A percentile compares a stretch with the other conserved stretches of the same genome.
Evolutionary conservation across 805 yeast genomes (phyloP).

Genomic region (Maudiozyma saulgeensis): DNA sequence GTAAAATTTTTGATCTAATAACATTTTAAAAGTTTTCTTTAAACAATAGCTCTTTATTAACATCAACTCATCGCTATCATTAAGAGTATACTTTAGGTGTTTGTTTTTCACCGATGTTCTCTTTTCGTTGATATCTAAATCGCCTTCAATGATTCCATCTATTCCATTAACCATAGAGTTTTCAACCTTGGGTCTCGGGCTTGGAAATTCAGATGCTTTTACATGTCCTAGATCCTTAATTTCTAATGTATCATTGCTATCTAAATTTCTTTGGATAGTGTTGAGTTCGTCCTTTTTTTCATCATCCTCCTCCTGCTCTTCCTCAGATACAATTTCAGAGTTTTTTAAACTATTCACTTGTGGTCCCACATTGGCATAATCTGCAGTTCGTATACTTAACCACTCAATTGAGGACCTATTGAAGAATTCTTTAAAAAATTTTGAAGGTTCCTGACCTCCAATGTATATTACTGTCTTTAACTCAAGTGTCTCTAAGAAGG

Average conservation of each 20-base stretch:
- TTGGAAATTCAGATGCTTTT: no score
- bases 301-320: neutral
- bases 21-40: slow-evolving; percentile 52
- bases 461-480: slow-evolving; percentile 61
- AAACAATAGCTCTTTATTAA: slow-evolving; percentile 57
- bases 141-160: neutral
- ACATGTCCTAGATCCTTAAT: no score
- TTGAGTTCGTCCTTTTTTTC: no score
- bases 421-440: slow-evolving; percentile 58
- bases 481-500: slow-evolving; percentile 66
- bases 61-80: slow-evolving; percentile 59
- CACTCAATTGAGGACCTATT: slow-evolving; percentile 46
- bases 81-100: slow-evolving; percentile 14
- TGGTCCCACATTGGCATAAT: slow-evolving; percentile 14
- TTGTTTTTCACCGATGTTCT: neutral
- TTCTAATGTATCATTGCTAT: no score
- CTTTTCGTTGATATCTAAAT: neutral
- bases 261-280: no score
- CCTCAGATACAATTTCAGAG: neutral
- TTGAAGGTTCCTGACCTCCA: slow-evolving; percentile 79
- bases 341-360: slow-evolving; percentile 11
- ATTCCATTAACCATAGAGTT: neutral
- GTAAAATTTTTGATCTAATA: slow-evolving; percentile 52
- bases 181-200: no score
- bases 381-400: slow-evolving; percentile 28